Evolutionary conservation across 2,329 filamentous ascomycete genomes (phyloP), one percentile per base, ranked within the genome.

Genomic region (Exophiala bonariae): DNA sequence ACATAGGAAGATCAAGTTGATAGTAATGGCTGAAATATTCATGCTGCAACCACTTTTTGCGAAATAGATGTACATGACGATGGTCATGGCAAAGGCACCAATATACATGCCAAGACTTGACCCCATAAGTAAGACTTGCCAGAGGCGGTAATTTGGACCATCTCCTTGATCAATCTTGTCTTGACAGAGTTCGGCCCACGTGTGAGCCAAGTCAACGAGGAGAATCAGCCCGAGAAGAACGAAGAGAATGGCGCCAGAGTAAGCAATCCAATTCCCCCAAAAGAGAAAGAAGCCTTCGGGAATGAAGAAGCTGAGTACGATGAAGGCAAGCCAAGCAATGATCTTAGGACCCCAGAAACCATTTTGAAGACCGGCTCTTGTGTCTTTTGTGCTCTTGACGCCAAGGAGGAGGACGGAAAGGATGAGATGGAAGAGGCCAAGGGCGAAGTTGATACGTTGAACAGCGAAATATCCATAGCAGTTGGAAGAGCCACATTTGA

Each of bases 311-410:
- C 91, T 95, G 49, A 95, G 66, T 49, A 96, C 88, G 50, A 97
- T 83, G 58, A 97, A 81, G 11, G 78, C 82, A 40, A 96, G 65
- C 93, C 93, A 99, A 42, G 84, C 82, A 50, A 96, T 81, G 49
- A 99, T 79, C 73, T 99, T 99, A 36, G 93, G 93, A 2, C 91
- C 93, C 93, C 93, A 99, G 70, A 89, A 99, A n/a, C 92, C 93
- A 71, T 99, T 99, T 66, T 99, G 93, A 44, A 99, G 80, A 14
- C 83, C 80, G 2, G 93, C 91, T 56, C 93, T 86, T 35, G 87
- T 86, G 66, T 95, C 87, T 67, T 88, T 93, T 18, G 91, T 93
- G 38, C 84, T 89, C 43, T 81, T 82, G 41, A 99, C 90, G 41
- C 93, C 93, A 45, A 97, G 77, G 35, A 99, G 79, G 51, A 96